Evolutionary conservation across 2,329 filamentous ascomycete species (phyloP).

Genomic region (Penicillium paneum): DNA sequence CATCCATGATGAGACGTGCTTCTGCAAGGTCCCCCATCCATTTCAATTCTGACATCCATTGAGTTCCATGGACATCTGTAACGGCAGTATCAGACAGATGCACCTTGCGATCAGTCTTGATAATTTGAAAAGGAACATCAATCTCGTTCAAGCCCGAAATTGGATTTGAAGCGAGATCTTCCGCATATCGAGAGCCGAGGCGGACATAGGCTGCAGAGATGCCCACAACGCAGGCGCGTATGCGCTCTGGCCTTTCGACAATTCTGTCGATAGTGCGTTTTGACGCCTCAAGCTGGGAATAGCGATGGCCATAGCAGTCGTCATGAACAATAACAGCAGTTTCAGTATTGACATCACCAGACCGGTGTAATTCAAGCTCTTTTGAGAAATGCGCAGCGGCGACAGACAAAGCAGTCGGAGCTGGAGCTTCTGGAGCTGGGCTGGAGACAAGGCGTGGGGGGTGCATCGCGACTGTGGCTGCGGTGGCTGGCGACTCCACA

Average conservation of each 20-base stretch:
- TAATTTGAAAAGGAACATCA: constrained; percentile 69
- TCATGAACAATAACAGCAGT: constrained; percentile 87
- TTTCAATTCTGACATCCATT: constrained; percentile 91
- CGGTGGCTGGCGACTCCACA: constrained; percentile 24
- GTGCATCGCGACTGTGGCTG: constrained; percentile 26
- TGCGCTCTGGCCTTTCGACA: constrained; percentile 87
- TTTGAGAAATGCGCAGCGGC: constrained; percentile 66
- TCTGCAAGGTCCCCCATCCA: constrained; percentile 80
- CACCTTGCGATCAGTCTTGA: constrained; percentile 71
- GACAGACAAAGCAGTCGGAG: constrained; percentile 53
- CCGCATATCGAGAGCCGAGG: constrained; percentile 75
- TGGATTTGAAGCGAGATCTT: constrained; percentile 67
- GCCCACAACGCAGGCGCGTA: constrained; percentile 79
- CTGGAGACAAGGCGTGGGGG: constrained; percentile 25
- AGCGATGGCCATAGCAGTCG: constrained; percentile 91
- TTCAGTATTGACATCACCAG: constrained; percentile 46
- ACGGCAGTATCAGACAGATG: constrained; percentile 72
- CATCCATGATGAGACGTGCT: constrained; percentile 69
- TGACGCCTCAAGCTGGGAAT: constrained; percentile 73
- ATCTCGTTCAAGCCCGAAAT: constrained; percentile 37
- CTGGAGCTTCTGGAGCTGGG: constrained; percentile 21
- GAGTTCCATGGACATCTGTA: constrained; percentile 82
- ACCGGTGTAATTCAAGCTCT: constrained; percentile 65
- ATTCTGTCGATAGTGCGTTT: constrained; percentile 69
- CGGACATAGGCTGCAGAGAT: constrained; percentile 84